phyloP scores from a whole-genome alignment of 1,139 yeast species.

The Diutina siamensis region DNA sequence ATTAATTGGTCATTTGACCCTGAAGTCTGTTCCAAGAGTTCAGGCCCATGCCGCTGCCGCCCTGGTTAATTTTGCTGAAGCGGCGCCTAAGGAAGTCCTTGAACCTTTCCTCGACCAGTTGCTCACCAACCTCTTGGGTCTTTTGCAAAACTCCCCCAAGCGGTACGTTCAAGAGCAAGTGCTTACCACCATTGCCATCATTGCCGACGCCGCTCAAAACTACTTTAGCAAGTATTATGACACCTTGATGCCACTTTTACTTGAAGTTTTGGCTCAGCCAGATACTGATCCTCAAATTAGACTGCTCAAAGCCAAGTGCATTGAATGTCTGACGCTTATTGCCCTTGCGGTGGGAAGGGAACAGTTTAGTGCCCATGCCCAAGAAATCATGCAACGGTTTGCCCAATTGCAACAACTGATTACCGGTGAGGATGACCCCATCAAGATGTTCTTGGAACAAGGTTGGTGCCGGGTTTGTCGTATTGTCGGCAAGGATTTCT shows the following conservation, averaged over 20 bases:
- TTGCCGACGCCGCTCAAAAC: constrained; percentile 95
- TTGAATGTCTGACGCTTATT: constrained; percentile 89
- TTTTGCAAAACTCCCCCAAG: constrained; percentile 59
- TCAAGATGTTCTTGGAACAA: constrained; percentile 76
- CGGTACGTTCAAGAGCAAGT: constrained; percentile 96
- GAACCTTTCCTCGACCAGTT: constrained; percentile 86
- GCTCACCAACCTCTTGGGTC: constrained; percentile 57
- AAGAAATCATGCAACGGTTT: constrained; percentile 62
- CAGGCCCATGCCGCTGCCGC: constrained; percentile 99
- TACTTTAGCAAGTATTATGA: constrained; percentile 87
- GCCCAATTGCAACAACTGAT: constrained; percentile 59
- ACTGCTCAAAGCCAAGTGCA: constrained; percentile 79
- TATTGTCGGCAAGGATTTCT: constrained; percentile 72
- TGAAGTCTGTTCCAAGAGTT: constrained; percentile 71
- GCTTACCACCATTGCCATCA: constrained; percentile 88
- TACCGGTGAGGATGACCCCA: constrained; percentile 66
- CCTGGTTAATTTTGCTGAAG: constrained; percentile 86
- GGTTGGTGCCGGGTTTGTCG: constrained; percentile 95
- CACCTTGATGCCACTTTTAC: constrained; percentile 82
- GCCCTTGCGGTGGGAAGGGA: constrained; percentile 97
- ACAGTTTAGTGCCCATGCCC: constrained; percentile 67
- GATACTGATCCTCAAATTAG: constrained; percentile 65
- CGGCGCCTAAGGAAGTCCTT: constrained; percentile 73
- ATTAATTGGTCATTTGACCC: constrained; percentile 66
- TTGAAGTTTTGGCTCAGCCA: constrained; percentile 50